Base-by-base conservation (phyloP, 2,329 filamentous ascomycete genomes). In the Calcarisporium arbuscula region DNA sequence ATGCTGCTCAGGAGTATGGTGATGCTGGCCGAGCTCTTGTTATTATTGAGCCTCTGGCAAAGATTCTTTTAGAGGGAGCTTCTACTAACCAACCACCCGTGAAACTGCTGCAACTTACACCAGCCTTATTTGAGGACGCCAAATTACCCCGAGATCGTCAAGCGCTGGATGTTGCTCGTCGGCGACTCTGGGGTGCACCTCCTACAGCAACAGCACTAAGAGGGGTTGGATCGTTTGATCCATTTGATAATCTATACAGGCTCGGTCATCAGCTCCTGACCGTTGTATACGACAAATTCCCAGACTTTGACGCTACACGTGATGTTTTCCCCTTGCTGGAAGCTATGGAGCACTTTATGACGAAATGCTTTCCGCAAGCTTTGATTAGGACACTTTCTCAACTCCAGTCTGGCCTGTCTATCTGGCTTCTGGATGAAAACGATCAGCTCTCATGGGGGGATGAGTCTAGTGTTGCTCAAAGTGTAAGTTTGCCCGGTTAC, bases 31-130 rank as follows among this genome's bases (percentile, higher is more conserved):
- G 80, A 26, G 74, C 79, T 5, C 65, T 84, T 32, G 72, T 74
- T 17, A 68, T 87, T 2, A 65, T 89, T 25, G 86, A 94, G 41
- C 82, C 82, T 2, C 49, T 92, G 4, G 75, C 84, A 1, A 80
- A 74, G 45, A 49, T 57, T 2, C 45, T 82, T 5, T 47, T 65
- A 23, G 65, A 68, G 35, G 49, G 45, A 12, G 35, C 33, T 14
- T 32, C 12, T 7, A 21, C 34, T 7, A 36, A 40, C 15, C 41
- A 39, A 20, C 39, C 47, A 5, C 30, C 38, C 4, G 19, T 50
- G 5, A 61, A 51, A 15, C 44, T 52, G 1, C 41, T 68, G 10
- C 51, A 51, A 16, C 61, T 58, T 8, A 48, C 61, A 2, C 54
- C 58, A n/a, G 61, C 64, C 29, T 49, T 77, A 3, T 52, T 77